Conservation (phyloP, 257 asterid genomes). For the Fraxinus pennsylvanica region DNA sequence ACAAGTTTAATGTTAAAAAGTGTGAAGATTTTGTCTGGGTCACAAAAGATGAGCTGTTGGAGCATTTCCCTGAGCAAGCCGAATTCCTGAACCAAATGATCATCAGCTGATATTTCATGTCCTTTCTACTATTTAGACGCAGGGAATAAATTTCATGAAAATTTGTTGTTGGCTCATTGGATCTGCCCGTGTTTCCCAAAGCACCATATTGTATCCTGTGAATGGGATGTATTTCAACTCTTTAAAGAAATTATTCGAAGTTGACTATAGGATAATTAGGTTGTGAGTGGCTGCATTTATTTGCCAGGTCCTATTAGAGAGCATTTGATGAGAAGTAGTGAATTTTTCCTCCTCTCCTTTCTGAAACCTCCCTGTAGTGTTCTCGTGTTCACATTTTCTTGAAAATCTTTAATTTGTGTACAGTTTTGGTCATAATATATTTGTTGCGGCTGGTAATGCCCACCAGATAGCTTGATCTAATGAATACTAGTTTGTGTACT, state of each 20-base stretch:
- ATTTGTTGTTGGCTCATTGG: background rate
- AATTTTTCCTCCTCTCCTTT: too few species aligned
- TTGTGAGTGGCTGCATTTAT: background rate
- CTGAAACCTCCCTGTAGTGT: background rate
- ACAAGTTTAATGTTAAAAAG: constrained; percentile 48
- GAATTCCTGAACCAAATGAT: constrained; percentile 81
- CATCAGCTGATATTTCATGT: constrained; percentile 44
- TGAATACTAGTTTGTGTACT: too few species aligned
- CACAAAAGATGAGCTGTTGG: constrained; percentile 82
- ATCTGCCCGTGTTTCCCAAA: background rate
- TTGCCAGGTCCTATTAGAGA: too few species aligned
- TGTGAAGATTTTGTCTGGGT: constrained; percentile 88
- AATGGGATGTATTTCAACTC: background rate
- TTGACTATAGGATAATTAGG: background rate
- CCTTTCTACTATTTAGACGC: background rate
- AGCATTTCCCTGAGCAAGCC: constrained; percentile 78
- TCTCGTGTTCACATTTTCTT: too few species aligned
- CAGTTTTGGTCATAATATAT: too few species aligned
- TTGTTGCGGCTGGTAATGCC: background rate
- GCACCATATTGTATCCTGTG: background rate
- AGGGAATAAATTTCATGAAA: constrained; percentile 12
- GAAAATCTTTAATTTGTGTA: too few species aligned
- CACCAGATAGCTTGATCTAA: too few species aligned
- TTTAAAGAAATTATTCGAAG: background rate
- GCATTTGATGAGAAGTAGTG: background rate